These are phyloP conservation scores for Coemansia erecta DNA, from an alignment of 192 early-diverging fungal genomes.

Conservation along the genomic window DNA sequence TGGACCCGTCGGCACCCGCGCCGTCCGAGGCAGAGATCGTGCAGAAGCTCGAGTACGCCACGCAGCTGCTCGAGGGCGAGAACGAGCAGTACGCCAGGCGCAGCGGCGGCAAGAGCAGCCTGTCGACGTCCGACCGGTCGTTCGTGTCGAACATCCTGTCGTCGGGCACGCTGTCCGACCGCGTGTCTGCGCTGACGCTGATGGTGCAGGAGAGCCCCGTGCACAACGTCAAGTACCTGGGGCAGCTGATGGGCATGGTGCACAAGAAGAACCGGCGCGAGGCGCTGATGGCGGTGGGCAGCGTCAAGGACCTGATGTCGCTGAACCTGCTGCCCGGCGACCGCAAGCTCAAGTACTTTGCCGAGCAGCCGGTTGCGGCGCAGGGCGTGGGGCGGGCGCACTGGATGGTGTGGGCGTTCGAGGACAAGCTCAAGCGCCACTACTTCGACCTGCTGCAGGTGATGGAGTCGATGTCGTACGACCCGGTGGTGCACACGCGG, in stretches of 20 bases:
- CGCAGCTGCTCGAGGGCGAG: slow-evolving; percentile 64
- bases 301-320: slow-evolving; percentile 86
- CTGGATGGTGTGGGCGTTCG: slow-evolving; percentile 89
- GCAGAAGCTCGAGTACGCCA: slow-evolving; percentile 54
- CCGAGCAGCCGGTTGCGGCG: slow-evolving; percentile 78
- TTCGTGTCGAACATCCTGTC: slow-evolving; percentile 86
- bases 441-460: slow-evolving; percentile 89
- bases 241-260: slow-evolving; percentile 80
- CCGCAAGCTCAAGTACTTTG: slow-evolving; percentile 89
- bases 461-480: slow-evolving; percentile 85
- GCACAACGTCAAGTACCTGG: slow-evolving; percentile 70
- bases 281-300: slow-evolving; percentile 77
- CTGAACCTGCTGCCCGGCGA: slow-evolving; percentile 73
- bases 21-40: slow-evolving; percentile 38
- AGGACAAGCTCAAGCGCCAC: slow-evolving; percentile 86
- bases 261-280: slow-evolving; percentile 89
- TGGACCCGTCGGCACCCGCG: slow-evolving; percentile 14
- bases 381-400: slow-evolving; percentile 63
- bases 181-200: slow-evolving; percentile 89
- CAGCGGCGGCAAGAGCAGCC: slow-evolving; percentile 48
- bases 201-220: slow-evolving; percentile 89
- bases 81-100: slow-evolving; percentile 58
- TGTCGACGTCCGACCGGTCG: slow-evolving; percentile 75
- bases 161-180: slow-evolving; percentile 92
- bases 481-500: slow-evolving; percentile 81